Conservation (phyloP, 495 filamentous ascomycete species). For the Melanomma pulvis-pyrius region DNA sequence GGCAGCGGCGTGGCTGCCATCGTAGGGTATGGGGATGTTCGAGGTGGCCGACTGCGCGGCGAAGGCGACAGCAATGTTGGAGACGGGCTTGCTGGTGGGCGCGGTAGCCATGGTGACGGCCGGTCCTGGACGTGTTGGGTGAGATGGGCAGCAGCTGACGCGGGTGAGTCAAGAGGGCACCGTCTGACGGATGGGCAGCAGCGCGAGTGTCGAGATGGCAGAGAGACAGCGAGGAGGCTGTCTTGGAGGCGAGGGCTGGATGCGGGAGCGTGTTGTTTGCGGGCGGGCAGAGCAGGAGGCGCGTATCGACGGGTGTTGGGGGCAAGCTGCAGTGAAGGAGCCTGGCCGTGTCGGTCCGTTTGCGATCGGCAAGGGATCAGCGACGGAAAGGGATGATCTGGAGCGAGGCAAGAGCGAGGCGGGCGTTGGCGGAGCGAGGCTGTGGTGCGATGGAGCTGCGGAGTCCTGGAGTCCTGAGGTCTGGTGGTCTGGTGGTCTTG, state of each 20-base stretch:
- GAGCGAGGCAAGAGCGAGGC: neutral
- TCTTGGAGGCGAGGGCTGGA: neutral
- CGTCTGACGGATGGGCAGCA: constrained; percentile 22
- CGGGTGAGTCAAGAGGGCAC: constrained; percentile 28
- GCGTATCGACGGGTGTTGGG: constrained; percentile 9
- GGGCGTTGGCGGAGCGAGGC: neutral
- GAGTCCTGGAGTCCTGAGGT: neutral
- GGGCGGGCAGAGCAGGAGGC: constrained; percentile 2
- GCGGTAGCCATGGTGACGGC: constrained; percentile 59
- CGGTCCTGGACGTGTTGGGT: constrained; percentile 7
- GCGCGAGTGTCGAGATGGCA: constrained; percentile 10
- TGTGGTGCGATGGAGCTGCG: neutral
- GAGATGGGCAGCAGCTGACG: constrained; percentile 17
- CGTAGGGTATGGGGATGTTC: constrained; percentile 71
- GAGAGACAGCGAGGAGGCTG: constrained; percentile 14
- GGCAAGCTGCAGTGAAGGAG: constrained; percentile 39
- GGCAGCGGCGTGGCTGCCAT: constrained; percentile 58
- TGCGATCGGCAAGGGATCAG: constrained; percentile 36
- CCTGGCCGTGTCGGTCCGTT: constrained; percentile 29
- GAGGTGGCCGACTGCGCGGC: constrained; percentile 63
- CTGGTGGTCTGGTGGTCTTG: neutral
- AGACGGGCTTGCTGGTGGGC: constrained; percentile 46
- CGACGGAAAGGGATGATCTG: constrained; percentile 3
- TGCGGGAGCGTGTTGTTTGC: neutral
- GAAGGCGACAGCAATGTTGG: constrained; percentile 66